phyloP scores from a whole-genome alignment of 2,329 filamentous ascomycete species.

The Macrophomina tecta region DNA sequence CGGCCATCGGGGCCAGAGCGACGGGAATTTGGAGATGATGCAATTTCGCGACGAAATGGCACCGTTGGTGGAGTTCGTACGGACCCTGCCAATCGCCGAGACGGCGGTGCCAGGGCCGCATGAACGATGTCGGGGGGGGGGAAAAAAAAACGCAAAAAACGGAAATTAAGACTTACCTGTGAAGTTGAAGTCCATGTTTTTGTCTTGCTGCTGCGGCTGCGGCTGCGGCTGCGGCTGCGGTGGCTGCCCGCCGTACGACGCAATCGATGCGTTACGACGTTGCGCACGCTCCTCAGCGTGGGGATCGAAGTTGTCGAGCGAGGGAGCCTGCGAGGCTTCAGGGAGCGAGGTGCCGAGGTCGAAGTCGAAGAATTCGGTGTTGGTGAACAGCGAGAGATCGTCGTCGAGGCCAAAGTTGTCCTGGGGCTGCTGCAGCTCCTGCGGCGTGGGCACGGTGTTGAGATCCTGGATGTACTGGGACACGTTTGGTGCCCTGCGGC shows the following conservation, averaged over 20 bases:
- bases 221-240: neutral
- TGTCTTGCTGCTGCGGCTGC: slow-evolving; percentile 26
- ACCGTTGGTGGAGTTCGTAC: slow-evolving; percentile 17
- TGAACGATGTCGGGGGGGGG: slow-evolving; percentile 15
- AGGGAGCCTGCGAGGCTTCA: slow-evolving; percentile 29
- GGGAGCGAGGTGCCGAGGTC: slow-evolving; percentile 53
- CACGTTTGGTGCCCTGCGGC: slow-evolving; percentile 82
- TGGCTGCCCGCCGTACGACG: slow-evolving; percentile 27
- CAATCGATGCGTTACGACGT: slow-evolving; percentile 30
- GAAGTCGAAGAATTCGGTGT: slow-evolving; percentile 70
- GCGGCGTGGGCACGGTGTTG: slow-evolving; percentile 67
- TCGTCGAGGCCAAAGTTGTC: slow-evolving; percentile 49
- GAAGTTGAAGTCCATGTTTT: slow-evolving; percentile 43
- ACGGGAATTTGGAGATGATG: slow-evolving; percentile 22
- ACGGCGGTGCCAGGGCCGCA: slow-evolving; percentile 25
- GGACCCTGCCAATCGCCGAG: slow-evolving; percentile 28
- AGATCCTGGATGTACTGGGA: slow-evolving; percentile 87
- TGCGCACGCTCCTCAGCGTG: slow-evolving; percentile 35
- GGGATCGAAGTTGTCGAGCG: slow-evolving; percentile 38
- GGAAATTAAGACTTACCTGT: slow-evolving; percentile 39
- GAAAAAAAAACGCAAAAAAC: slow-evolving; percentile 23
- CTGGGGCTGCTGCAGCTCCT: slow-evolving; percentile 34
- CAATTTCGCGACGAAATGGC: slow-evolving; percentile 24
- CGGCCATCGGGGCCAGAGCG: slow-evolving; percentile 22
- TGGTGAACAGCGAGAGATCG: slow-evolving; percentile 62